These are phyloP conservation scores for Bullera alba DNA, from an alignment of 768 basidiomycete species.

Conservation along the genomic window DNA sequence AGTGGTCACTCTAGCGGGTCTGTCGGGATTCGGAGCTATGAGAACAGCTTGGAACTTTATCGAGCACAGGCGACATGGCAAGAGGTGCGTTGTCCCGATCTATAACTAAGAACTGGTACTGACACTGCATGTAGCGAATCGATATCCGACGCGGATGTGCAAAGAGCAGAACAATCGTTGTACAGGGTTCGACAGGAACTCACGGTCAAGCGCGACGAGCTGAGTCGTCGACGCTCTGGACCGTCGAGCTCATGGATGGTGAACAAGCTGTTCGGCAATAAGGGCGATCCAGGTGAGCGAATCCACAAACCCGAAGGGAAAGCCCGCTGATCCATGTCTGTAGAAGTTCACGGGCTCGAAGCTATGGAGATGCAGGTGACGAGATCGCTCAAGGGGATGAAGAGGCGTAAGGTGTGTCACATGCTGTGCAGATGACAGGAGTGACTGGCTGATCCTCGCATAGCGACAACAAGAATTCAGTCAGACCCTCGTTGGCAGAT, in stretches of 20 bases:
- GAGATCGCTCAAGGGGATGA: conserved; percentile 34
- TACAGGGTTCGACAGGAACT: conserved; percentile 40
- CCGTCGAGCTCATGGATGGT: conserved; percentile 25
- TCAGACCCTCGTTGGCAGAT: conserved; percentile 29
- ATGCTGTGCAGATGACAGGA: not conserved
- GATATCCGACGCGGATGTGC: conserved; percentile 35
- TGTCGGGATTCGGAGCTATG: conserved; percentile 44
- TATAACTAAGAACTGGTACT: not conserved
- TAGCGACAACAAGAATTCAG: conserved; percentile 40
- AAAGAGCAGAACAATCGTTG: conserved; percentile 38
- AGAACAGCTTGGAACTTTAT: conserved; percentile 41
- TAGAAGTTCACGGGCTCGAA: conserved; percentile 36
- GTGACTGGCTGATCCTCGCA: not conserved
- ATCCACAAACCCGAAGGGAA: not conserved
- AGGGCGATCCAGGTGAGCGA: conserved; percentile 21
- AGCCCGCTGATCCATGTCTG: not conserved
- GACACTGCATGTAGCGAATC: conserved; percentile 15
- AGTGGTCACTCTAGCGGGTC: conserved; percentile 30
- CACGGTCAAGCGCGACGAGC: conserved; percentile 28
- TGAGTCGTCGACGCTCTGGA: conserved; percentile 2
- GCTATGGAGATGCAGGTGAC: conserved; percentile 38
- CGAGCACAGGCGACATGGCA: conserved; percentile 20
- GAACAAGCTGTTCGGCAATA: conserved; percentile 29
- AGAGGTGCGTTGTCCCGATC: conserved; percentile 16
- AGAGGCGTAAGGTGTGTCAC: conserved; percentile 26